phyloP scores from a whole-genome alignment of 1,284 basidiomycete species.

The Butyriboletus appendiculatus region DNA sequence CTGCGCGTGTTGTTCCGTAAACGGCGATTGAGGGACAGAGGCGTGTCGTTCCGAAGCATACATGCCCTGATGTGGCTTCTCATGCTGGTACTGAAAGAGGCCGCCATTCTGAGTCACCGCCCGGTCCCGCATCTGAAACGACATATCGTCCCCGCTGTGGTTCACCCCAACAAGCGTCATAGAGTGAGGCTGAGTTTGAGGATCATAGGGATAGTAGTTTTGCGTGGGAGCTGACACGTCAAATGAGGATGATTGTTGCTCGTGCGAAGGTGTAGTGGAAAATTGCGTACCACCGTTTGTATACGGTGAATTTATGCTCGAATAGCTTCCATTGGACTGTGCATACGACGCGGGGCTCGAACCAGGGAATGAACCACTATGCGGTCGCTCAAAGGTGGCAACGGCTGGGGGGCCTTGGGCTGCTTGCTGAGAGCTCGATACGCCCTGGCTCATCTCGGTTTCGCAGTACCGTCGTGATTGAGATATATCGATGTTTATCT shows the following conservation, averaged over 20 bases:
- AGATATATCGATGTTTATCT: slow-evolving; percentile 20
- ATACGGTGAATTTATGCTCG: slow-evolving; percentile 31
- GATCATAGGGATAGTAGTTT: slow-evolving; percentile 25
- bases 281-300: slow-evolving; percentile 20
- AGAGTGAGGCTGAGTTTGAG: slow-evolving; percentile 16
- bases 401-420: slow-evolving; percentile 7
- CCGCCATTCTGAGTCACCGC: slow-evolving; percentile 15
- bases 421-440: slow-evolving; percentile 10
- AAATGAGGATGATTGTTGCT: slow-evolving; percentile 22
- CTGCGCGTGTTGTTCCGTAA: slow-evolving; percentile 12
- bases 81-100: slow-evolving; percentile 24
- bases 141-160: slow-evolving; percentile 15
- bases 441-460: slow-evolving; percentile 19
- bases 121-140: slow-evolving; percentile 23
- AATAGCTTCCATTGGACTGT: slow-evolving; percentile 28
- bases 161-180: slow-evolving; percentile 23
- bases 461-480: slow-evolving; percentile 19
- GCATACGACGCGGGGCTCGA: slow-evolving; percentile 31
- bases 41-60: slow-evolving; percentile 25
- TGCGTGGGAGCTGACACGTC: slow-evolving; percentile 21
- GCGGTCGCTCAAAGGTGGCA: slow-evolving; percentile 26
- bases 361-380: slow-evolving; percentile 18
- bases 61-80: slow-evolving; percentile 26
- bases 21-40: slow-evolving; percentile 21
- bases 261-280: slow-evolving; percentile 21